Conservation (phyloP, 176 grass and related monocot genomes). For the Tuctoria greenei region DNA sequence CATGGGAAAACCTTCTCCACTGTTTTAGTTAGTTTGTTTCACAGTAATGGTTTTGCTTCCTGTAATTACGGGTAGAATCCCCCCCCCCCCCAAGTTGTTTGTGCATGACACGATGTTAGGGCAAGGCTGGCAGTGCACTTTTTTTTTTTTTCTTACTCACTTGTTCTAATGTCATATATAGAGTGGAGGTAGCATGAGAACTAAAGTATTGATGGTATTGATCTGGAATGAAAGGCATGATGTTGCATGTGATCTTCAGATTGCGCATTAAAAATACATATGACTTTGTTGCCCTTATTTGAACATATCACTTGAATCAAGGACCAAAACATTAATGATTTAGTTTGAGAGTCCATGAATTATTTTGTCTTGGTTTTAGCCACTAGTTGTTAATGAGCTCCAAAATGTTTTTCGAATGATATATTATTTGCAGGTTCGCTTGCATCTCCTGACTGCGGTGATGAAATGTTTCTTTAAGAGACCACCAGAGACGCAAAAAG, state of each 20-base stretch:
- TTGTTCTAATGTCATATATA: neutral
- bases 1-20: neutral
- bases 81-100: neutral
- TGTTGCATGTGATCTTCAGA: neutral
- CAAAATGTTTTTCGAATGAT: slow-evolving; percentile 21
- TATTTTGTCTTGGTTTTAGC: slow-evolving; percentile 3
- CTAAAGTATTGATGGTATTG: neutral
- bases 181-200: neutral
- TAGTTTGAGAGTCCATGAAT: neutral
- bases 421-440: slow-evolving; percentile 66
- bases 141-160: neutral
- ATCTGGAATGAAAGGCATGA: slow-evolving; percentile 7
- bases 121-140: neutral
- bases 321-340: neutral
- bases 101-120: neutral
- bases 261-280: neutral
- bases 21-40: neutral
- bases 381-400: slow-evolving; percentile 13
- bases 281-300: neutral
- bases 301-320: neutral
- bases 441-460: slow-evolving; percentile 95
- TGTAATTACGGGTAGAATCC: neutral
- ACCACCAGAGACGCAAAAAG: slow-evolving; percentile 88
- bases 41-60: neutral
- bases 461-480: slow-evolving; percentile 99